These are phyloP conservation scores for Citrus maxima DNA, from an alignment of 345 rosid genomes.

Conservation along the genomic window DNA sequence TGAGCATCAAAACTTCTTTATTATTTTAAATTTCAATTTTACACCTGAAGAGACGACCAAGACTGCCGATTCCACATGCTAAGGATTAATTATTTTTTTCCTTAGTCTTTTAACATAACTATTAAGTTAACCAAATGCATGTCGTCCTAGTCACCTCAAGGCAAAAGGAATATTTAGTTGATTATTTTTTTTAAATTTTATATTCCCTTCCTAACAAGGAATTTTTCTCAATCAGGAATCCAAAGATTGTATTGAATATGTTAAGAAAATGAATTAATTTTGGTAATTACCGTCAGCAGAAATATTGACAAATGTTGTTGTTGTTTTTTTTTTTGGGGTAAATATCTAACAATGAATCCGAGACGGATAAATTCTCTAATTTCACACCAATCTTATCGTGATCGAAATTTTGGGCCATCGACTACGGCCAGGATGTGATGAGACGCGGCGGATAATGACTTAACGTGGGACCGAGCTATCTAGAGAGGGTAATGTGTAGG, in stretches of 20 bases:
- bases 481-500: no score
- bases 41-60: not conserved
- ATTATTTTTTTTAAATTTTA: not conserved
- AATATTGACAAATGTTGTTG: not conserved
- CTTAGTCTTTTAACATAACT: not conserved
- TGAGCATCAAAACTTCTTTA: not conserved
- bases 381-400: no score
- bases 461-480: no score
- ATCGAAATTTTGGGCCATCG: no score
- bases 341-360: not conserved
- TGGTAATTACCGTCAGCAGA: not conserved
- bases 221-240: conserved; percentile 1
- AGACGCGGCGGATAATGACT: not conserved
- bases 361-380: no score
- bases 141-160: not conserved
- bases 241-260: not conserved
- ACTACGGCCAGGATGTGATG: not conserved
- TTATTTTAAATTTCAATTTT: not conserved
- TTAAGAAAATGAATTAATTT: not conserved
- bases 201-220: not conserved
- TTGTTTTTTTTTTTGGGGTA: no score
- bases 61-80: not conserved
- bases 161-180: not conserved
- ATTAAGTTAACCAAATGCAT: not conserved
- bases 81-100: not conserved